phyloP scores from a whole-genome alignment of 202 grass and related monocot genomes.

The Hordeum pubiflorum region DNA sequence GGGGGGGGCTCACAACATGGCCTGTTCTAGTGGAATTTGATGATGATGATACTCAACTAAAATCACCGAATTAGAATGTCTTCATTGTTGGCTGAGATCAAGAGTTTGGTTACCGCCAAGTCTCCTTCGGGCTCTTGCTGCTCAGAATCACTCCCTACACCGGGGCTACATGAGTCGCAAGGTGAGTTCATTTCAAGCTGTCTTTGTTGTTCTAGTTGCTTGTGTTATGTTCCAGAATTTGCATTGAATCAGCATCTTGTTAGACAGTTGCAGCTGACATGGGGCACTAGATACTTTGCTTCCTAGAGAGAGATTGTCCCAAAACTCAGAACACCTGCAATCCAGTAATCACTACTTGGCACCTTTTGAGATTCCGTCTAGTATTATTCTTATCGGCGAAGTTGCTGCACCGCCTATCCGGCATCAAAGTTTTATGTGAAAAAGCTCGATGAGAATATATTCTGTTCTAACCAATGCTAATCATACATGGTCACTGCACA shows the following conservation, averaged over 20 bases:
- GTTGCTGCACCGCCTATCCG: background rate
- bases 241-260: background rate
- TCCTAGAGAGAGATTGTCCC: background rate
- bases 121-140: background rate
- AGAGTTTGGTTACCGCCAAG: background rate
- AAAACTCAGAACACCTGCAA: background rate
- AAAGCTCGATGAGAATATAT: conserved; percentile 20
- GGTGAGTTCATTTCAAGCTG: background rate
- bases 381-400: background rate
- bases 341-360: background rate
- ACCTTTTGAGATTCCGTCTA: conserved; percentile 10
- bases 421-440: background rate
- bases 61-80: background rate
- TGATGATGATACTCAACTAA: background rate
- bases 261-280: background rate
- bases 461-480: background rate
- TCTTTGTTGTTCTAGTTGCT: background rate
- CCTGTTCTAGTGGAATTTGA: background rate
- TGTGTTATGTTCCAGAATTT: background rate
- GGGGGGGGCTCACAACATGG: no score
- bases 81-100: background rate
- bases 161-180: background rate
- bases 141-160: background rate
- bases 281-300: background rate
- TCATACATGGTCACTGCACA: background rate